These are phyloP conservation scores for Pleurotus eryngii DNA, from an alignment of 768 basidiomycete species.

Conservation along the genomic window DNA sequence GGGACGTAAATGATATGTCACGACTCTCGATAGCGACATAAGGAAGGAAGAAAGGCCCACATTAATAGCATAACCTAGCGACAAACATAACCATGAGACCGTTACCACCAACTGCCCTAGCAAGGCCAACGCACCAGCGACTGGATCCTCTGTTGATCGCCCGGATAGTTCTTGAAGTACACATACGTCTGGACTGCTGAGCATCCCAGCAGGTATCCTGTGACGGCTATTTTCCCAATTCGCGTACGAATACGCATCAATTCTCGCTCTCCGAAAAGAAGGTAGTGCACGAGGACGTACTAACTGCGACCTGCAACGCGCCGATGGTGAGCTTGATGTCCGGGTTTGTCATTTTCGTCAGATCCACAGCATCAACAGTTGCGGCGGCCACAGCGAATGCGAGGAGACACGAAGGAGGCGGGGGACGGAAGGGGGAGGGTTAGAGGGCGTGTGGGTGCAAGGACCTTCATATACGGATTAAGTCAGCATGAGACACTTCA, in stretches of 20 bases:
- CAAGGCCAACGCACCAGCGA: background rate
- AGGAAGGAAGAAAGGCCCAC: background rate
- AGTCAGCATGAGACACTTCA: too few species aligned
- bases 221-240: background rate
- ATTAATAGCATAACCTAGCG: background rate
- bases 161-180: background rate
- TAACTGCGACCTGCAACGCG: constrained; percentile 4
- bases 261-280: background rate
- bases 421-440: too few species aligned
- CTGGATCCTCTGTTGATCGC: background rate
- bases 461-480: too few species aligned
- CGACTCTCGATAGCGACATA: too few species aligned
- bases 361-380: too few species aligned
- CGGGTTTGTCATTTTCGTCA: background rate
- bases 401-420: too few species aligned
- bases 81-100: background rate
- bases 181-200: constrained; percentile 4
- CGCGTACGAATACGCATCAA: too few species aligned
- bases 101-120: background rate
- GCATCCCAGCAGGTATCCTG: constrained; percentile 1
- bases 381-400: too few species aligned
- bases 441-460: too few species aligned
- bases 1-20: background rate
- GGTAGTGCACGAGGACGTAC: background rate
- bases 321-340: constrained; percentile 4